Base-by-base conservation (phyloP, 257 asterid species). In the Vinca minor region DNA sequence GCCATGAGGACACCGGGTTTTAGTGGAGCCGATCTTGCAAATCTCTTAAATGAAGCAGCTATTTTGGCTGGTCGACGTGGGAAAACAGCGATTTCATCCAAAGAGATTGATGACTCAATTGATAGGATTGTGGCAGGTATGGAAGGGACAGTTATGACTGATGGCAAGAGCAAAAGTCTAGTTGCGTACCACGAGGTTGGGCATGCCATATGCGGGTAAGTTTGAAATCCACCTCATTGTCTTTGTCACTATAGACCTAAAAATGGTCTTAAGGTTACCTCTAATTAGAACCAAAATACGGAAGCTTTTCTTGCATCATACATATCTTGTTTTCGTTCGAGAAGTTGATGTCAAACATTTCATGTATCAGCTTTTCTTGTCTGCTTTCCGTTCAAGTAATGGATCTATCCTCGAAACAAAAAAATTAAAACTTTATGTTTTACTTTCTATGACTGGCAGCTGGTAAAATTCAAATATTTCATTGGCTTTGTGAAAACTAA, bases 1-100 rank as follows among this genome's bases (percentile, higher is more conserved):
- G 95, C 99, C 76, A 93, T 93, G 99, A 82, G 99, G 76, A 93
- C 99, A 68, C 99, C 95, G 63, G 97, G 97, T 63, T 93, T 89
- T 64, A 89, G 99, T 76, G 99, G 97, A 49, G 99, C 99, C 10
- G 97, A 93, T 76, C 99, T 93, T 65, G 99, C 99, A 34, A 93
- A 93, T 80, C 97, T 93, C 55, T 79, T 93, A 31, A 93, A 93
- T 7, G 99, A 93, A 79, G 97, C 97, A 34, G 99, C 99, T 64
- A 93, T 93, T 67, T 69, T 93, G 72, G 90, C 99, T 32, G 97
- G 97, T 49, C 74, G 97, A 62, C 93, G 95, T n/a, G 99, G 89
- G 41, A 89, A 79, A 79, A 59, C 89, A 4, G 92, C 87, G 29
- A 89, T 93, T 36, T 77, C 99, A 25, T 84, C 95, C 20, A 89